These are phyloP conservation scores for Colletotrichum sp. DNA, from an alignment of 2,329 filamentous ascomycete species.

Conservation along the genomic window DNA sequence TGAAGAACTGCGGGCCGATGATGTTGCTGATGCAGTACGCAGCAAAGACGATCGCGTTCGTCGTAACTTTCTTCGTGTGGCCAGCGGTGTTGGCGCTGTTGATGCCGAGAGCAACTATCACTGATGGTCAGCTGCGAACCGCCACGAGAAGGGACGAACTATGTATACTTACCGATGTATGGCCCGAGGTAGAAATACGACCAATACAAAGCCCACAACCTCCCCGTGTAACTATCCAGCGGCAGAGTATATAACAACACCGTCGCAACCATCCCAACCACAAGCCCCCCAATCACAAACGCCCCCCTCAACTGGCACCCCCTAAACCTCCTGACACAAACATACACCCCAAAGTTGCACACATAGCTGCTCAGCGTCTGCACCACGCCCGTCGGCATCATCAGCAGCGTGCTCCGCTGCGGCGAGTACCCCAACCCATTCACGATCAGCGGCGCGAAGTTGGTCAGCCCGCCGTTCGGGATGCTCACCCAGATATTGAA, in stretches of 20 bases:
- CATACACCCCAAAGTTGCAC: neutral
- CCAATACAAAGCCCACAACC: neutral
- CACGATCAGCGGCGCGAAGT: neutral
- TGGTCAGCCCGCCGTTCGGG: neutral
- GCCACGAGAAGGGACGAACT: neutral
- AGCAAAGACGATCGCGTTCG: neutral
- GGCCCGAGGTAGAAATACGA: neutral
- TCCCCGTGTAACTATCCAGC: neutral
- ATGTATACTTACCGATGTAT: neutral
- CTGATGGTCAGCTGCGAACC: rapidly evolving
- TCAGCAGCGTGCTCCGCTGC: neutral
- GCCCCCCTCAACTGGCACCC: neutral
- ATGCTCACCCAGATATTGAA: neutral
- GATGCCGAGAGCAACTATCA: neutral
- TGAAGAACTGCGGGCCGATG: slow-evolving; percentile 33
- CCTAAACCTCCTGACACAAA: neutral
- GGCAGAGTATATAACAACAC: neutral
- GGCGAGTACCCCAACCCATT: neutral
- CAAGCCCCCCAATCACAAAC: neutral
- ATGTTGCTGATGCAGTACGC: slow-evolving; percentile 30
- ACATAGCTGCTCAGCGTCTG: neutral
- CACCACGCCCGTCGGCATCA: neutral
- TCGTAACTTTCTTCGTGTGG: neutral
- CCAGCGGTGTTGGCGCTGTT: neutral
- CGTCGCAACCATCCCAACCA: neutral